Evolutionary conservation across 2,329 filamentous ascomycete species (phyloP), one percentile per base, ranked within the genome.

Genomic region (Colletotrichum cereale): DNA sequence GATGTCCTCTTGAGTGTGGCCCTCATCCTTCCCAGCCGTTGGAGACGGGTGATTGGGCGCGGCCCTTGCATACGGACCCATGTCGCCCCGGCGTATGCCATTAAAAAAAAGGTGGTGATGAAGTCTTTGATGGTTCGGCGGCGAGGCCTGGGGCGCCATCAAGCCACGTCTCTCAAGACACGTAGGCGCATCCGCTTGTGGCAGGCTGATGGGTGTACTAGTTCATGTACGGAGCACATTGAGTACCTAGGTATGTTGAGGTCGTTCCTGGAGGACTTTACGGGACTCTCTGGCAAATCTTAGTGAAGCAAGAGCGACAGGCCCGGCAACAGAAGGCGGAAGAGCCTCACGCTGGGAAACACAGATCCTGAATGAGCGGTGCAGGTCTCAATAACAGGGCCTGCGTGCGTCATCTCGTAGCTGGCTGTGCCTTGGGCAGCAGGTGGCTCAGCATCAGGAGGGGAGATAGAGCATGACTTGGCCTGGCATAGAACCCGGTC

Each of bases 1-100:
- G 44, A 10, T 47, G 53, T 60, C 31, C 50, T 42, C 64, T 44
- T 57, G 47, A n/a, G 34, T 57, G 57, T 50, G 42, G 18, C 42
- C 61, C 58, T 63, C 63, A 24, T 56, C 21, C 21, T 24, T 26
- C 10, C 52, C 10, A 50, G 21, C 16, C 48, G 36, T 29, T 14
- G 58, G 11, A 34, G 40, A 11, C n/a, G 14, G 12, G 8, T 71
- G 64, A 71, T 71, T 71, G 64, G 68, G 16, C 14, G 57, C 38
- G 26, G 64, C 52, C 64, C 64, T 67, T 71, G 68, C 68, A 68
- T 67, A 40, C 16, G 12, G 36, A n/a, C 53, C 69, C 69, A 29
- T 62, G 36, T 69, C 52, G 64, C 57, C 21, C 24, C 50, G 58
- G 63, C 57, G 44, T 29, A 40, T 72, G 66, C 58, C 53, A 53